Evolutionary conservation across 2,329 filamentous ascomycete genomes (phyloP).

Genomic region (Apiospora malaysiana): DNA sequence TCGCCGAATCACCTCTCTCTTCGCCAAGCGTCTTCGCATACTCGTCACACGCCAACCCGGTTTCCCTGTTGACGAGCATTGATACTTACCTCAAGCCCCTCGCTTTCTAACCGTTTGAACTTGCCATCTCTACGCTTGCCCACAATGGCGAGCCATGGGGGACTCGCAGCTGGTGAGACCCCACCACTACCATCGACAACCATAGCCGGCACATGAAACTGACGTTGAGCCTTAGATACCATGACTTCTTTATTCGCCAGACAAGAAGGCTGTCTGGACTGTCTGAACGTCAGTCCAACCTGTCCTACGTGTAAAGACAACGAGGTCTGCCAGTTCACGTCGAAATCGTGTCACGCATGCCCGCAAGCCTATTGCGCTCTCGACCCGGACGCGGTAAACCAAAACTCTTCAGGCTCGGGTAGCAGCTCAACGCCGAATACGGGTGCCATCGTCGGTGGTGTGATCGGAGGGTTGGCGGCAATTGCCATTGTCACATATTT

Average conservation of each 20-base stretch:
- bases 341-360: conserved; percentile 53
- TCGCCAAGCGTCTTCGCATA: conserved; percentile 5
- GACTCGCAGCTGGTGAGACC: conserved; percentile 23
- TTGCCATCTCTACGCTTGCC: not conserved
- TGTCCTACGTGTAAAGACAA: conserved; percentile 28
- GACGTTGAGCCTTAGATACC: conserved; percentile 2
- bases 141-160: conserved; percentile 24
- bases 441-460: conserved; percentile 89
- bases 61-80: not conserved
- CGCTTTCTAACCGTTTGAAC: not conserved
- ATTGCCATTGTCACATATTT: conserved; percentile 79
- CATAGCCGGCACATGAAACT: not conserved
- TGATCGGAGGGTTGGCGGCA: conserved; percentile 81
- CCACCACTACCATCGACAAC: not conserved
- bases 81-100: not conserved
- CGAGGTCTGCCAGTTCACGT: conserved; percentile 52
- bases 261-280: conserved; percentile 10
- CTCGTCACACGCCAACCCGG: not conserved
- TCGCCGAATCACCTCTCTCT: not conserved
- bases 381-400: conserved; percentile 30
- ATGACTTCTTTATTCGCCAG: conserved; percentile 2
- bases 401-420: conserved; percentile 42
- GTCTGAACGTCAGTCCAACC: conserved; percentile 13
- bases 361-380: conserved; percentile 52
- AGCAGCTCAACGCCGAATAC: conserved; percentile 59